Evolutionary conservation across 805 yeast genomes (phyloP).

Genomic region (Cyberlindnera bimundalis): DNA sequence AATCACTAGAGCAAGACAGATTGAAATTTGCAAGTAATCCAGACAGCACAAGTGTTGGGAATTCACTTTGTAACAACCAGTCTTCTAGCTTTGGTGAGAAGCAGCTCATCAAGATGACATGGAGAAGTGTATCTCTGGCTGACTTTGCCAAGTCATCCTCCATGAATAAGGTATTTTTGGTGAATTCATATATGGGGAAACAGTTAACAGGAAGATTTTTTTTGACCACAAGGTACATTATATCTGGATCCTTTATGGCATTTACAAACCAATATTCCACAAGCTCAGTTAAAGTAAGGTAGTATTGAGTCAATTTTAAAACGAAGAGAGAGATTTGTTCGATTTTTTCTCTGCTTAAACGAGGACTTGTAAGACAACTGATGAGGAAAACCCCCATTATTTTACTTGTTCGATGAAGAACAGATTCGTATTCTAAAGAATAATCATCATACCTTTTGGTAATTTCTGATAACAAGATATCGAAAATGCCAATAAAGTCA

Average conservation of each 20-base stretch:
- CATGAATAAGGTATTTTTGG: constrained; percentile 23
- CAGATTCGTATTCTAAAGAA: constrained; percentile 8
- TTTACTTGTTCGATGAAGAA: constrained; percentile 14
- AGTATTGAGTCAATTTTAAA: constrained; percentile 15
- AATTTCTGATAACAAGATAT: constrained; percentile 14
- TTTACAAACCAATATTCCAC: constrained; percentile 21
- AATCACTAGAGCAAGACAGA: constrained; percentile 13
- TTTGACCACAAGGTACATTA: constrained; percentile 6
- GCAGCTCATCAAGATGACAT: constrained; percentile 16
- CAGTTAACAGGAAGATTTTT: constrained; percentile 6
- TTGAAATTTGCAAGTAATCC: constrained; percentile 18
- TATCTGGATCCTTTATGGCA: constrained; percentile 17
- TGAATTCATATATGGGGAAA: constrained; percentile 27
- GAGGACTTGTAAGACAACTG: constrained; percentile 9
- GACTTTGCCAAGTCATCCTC: constrained; percentile 9
- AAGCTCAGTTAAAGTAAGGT: constrained; percentile 16
- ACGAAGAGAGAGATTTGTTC: constrained; percentile 10
- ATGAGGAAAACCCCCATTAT: constrained; percentile 17
- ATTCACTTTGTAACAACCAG: constrained; percentile 23
- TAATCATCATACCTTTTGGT: constrained; percentile 17
- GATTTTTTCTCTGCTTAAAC: constrained; percentile 4
- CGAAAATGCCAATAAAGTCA: constrained; percentile 18
- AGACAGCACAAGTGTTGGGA: constrained; percentile 16
- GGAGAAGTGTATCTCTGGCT: constrained; percentile 14
- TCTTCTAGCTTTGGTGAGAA: constrained; percentile 11